These are phyloP conservation scores for Camellia japonica DNA, from an alignment of 148 eudicot species.

Conservation along the genomic window DNA sequence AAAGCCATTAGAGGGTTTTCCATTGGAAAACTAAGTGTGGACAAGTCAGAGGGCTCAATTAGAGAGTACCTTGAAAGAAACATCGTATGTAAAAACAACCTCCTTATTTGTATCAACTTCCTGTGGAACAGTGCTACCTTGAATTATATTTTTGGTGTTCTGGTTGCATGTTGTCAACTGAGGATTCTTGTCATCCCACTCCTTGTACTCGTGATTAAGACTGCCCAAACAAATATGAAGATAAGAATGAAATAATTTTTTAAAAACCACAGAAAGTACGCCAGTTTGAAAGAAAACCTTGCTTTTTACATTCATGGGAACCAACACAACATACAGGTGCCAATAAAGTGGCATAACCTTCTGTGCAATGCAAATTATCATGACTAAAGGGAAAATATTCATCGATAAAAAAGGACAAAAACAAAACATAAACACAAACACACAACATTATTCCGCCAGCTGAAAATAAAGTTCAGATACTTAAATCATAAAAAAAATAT, in stretches of 20 bases:
- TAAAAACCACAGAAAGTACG: conserved; percentile 14
- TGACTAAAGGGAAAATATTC: neutral
- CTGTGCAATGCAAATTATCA: neutral
- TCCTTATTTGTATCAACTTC: conserved; percentile 24
- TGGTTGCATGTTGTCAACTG: conserved; percentile 22
- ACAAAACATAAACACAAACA: neutral
- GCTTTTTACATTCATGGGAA: neutral
- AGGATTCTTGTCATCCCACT: conserved; percentile 24
- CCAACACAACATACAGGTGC: neutral
- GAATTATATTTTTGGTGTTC: conserved; percentile 20
- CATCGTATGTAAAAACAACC: conserved; percentile 35
- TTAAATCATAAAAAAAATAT: neutral
- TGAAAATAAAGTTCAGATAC: neutral
- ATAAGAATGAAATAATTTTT: conserved; percentile 7
- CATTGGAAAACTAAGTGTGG: neutral
- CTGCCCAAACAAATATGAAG: conserved; percentile 21
- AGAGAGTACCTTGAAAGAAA: conserved; percentile 46
- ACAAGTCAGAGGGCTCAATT: neutral
- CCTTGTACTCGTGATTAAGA: conserved; percentile 45
- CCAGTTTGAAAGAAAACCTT: neutral
- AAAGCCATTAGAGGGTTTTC: neutral
- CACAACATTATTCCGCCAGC: neutral
- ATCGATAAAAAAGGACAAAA: neutral
- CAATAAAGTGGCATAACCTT: neutral
- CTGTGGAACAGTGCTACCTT: conserved; percentile 20